Base-by-base conservation (phyloP, 169 alveolate genomes). In the Cryptosporidium ryanae region DNA sequence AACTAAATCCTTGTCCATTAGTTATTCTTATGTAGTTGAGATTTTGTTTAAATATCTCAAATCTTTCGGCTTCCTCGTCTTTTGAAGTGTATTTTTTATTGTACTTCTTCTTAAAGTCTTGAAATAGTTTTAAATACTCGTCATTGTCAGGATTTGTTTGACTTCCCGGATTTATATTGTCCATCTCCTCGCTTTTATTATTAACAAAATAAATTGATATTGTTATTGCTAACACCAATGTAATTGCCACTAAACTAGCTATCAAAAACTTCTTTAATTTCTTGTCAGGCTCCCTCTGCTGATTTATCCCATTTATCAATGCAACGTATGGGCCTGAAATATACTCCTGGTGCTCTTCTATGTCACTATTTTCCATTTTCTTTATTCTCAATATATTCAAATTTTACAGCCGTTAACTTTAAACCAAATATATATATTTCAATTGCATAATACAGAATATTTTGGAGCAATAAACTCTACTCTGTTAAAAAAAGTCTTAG, bases 1-100 rank as follows among this genome's bases (percentile, higher is more conserved):
- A 91, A 21, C 82, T 50, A 54, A 49, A 82, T 12, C 92, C 93
- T 57, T 82, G 91, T 8, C 38, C 54, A 89, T 90, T 90, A 43
- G 76, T 87, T 0, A 61, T 65, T 46, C 63, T 59, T 18, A 90
- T 90, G 66, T 64, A 82, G 55, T 52, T 65, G 34, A 82, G 66
- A 59, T 90, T 90, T 38, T 29, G 64, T 59, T 70, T 82, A 82
- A 44, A 90, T 57, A 90, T 82, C 21, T 68, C 84, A 65, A 55
- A 90, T 27, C 92, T 49, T 46, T 54, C 67, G n/a, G 43, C 43
- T 32, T 31, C 81, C 38, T 90, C 92, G 31, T 54, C 89, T 65
- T n/a, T 29, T 7, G 84, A 34, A 18, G 65, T 68, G 54, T 90
- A 90, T 17, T 18, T n/a, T 65, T 90, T 90, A 38, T 48, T 65